Conservation (phyloP, 495 filamentous ascomycete species). For the Neurospora terricola region DNA sequence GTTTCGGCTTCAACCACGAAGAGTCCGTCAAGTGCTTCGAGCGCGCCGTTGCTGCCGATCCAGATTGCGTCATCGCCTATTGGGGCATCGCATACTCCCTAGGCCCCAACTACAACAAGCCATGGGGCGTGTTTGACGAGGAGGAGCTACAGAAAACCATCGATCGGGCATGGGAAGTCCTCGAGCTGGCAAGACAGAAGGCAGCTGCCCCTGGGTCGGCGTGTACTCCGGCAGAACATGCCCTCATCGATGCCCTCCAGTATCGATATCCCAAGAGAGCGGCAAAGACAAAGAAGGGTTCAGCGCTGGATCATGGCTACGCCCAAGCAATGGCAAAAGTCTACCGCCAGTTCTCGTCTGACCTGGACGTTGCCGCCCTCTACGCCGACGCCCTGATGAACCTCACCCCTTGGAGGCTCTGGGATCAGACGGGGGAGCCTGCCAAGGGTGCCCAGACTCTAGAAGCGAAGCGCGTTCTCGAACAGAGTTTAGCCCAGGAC, state of each 20-base stretch:
- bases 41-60: constrained; percentile 43
- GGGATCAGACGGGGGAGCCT: constrained; percentile 54
- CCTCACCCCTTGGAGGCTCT: constrained; percentile 56
- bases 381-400: constrained; percentile 63
- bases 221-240: constrained; percentile 37
- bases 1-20: constrained; percentile 57
- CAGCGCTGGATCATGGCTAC: constrained; percentile 46
- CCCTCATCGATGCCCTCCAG: constrained; percentile 47
- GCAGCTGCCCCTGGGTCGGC: constrained; percentile 11
- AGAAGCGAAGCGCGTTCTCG: constrained; percentile 46
- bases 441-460: constrained; percentile 42
- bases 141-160: constrained; percentile 41
- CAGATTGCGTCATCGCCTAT: constrained; percentile 48
- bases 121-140: constrained; percentile 56
- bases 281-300: constrained; percentile 30
- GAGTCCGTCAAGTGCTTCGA: constrained; percentile 52
- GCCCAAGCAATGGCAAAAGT: constrained; percentile 51
- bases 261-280: constrained; percentile 41
- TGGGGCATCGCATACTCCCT: constrained; percentile 59
- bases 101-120: constrained; percentile 68
- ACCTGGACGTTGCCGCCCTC: constrained; percentile 51
- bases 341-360: constrained; percentile 41
- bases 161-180: constrained; percentile 33
- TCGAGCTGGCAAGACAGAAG: constrained; percentile 30
- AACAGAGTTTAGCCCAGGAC: constrained; percentile 36